phyloP scores from a whole-genome alignment of 306 rosid genomes.

The Sicyos baderoa region DNA sequence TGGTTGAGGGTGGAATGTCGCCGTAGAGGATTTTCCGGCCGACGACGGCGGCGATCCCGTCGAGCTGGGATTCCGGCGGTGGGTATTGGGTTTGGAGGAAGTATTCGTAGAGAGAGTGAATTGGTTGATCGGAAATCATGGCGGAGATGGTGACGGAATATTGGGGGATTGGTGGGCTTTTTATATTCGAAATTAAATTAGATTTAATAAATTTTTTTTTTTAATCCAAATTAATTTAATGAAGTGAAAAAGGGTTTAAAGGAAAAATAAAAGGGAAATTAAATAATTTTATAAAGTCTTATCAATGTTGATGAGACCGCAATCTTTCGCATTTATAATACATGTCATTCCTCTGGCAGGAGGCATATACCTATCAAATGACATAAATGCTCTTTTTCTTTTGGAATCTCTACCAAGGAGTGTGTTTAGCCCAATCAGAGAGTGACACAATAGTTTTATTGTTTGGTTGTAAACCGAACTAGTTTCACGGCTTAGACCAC shows the following conservation, averaged over 20 bases:
- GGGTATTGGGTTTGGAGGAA: conserved; percentile 21
- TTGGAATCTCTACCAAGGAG: too few relatives aligned
- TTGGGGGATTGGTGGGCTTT: neutral
- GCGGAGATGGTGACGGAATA: neutral
- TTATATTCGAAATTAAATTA: neutral
- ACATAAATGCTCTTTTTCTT: conserved; percentile 18
- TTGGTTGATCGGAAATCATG: neutral
- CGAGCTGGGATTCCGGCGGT: conserved; percentile 26
- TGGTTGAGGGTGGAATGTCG: neutral
- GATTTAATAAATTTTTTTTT: too few relatives aligned
- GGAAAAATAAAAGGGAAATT: neutral
- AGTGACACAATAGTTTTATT: too few relatives aligned
- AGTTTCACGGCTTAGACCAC: too few relatives aligned
- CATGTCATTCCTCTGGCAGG: conserved; percentile 19
- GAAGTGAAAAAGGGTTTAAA: neutral
- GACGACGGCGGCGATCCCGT: conserved; percentile 80
- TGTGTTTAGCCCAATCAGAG: too few relatives aligned
- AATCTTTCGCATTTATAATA: conserved; percentile 30
- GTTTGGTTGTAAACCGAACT: too few relatives aligned
- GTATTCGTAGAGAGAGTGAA: conserved; percentile 13
- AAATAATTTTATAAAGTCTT: conserved; percentile 25
- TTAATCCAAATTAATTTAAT: neutral
- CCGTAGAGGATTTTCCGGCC: conserved; percentile 66
- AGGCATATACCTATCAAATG: conserved; percentile 6
- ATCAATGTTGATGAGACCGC: conserved; percentile 50